phyloP scores from a whole-genome alignment of 2,329 filamentous ascomycete species.

The Fusarium liriodendri region DNA sequence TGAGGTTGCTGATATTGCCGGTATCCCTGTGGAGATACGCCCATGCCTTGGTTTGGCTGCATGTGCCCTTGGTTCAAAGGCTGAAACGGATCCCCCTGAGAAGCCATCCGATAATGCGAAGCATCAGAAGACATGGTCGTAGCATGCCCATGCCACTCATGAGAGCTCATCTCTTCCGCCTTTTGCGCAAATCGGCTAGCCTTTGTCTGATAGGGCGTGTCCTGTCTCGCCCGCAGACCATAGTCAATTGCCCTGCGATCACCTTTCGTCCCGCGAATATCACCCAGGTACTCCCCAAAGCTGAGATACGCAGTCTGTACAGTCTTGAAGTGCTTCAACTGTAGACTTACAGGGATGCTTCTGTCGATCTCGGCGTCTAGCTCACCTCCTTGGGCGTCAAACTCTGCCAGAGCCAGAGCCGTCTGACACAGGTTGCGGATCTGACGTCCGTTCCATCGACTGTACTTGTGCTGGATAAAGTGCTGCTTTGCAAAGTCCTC shows the following conservation, averaged over 20 bases:
- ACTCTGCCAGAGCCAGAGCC: constrained; percentile 49
- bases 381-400: constrained; percentile 37
- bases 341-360: neutral
- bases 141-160: neutral
- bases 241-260: neutral
- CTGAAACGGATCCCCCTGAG: neutral
- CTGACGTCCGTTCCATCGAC: constrained; percentile 51
- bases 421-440: constrained; percentile 47
- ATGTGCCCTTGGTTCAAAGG: neutral
- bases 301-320: neutral
- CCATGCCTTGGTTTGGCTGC: neutral
- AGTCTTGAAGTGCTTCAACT: neutral
- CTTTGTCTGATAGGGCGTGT: neutral
- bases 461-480: neutral
- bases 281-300: neutral
- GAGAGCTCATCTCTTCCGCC: neutral
- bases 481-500: neutral
- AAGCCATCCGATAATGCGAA: neutral
- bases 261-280: neutral
- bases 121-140: neutral
- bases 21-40: neutral
- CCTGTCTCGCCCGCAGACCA: neutral
- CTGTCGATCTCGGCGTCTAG: neutral
- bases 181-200: neutral
- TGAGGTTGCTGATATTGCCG: neutral